Evolutionary conservation across 306 rosid species (phyloP).

Genomic region (Ochetophila trinervis): DNA sequence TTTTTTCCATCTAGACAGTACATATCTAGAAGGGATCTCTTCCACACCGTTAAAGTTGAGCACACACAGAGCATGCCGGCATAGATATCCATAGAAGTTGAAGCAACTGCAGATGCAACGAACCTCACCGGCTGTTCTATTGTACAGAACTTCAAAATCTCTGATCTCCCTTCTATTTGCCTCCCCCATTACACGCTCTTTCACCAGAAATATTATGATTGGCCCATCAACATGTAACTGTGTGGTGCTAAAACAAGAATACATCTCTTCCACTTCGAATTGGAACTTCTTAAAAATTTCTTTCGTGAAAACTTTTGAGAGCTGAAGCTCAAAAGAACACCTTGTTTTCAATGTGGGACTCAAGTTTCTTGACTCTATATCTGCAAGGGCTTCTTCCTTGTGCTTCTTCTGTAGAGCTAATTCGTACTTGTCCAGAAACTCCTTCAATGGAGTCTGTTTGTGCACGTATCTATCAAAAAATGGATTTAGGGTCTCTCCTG

Average conservation of each 20-base stretch:
- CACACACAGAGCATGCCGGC: conserved; percentile 80
- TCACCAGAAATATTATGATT: conserved; percentile 74
- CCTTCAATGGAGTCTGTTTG: conserved; percentile 90
- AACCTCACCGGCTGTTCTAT: conserved; percentile 73
- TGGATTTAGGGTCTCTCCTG: conserved; percentile 61
- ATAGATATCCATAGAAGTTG: conserved; percentile 76
- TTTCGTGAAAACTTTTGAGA: conserved; percentile 70
- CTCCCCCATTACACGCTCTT: conserved; percentile 73
- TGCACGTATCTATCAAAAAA: conserved; percentile 81
- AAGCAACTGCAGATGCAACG: conserved; percentile 96
- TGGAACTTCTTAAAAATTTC: conserved; percentile 78
- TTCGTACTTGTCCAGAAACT: conserved; percentile 93
- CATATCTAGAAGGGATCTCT: conserved; percentile 70
- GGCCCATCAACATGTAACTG: conserved; percentile 79
- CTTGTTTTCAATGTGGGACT: conserved; percentile 70
- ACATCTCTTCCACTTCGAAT: conserved; percentile 89
- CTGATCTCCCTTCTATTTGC: conserved; percentile 70
- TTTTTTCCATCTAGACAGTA: conserved; percentile 79
- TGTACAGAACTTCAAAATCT: conserved; percentile 90
- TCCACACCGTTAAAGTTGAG: conserved; percentile 94
- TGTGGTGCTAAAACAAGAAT: conserved; percentile 84
- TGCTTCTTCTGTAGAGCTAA: conserved; percentile 79
- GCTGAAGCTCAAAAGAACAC: conserved; percentile 87
- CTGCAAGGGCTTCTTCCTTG: conserved; percentile 76
- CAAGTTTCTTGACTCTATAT: conserved; percentile 81